Evolutionary conservation across 805 yeast genomes (phyloP), one percentile per base, ranked within the genome.

Genomic region (Candida qinlingensis): DNA sequence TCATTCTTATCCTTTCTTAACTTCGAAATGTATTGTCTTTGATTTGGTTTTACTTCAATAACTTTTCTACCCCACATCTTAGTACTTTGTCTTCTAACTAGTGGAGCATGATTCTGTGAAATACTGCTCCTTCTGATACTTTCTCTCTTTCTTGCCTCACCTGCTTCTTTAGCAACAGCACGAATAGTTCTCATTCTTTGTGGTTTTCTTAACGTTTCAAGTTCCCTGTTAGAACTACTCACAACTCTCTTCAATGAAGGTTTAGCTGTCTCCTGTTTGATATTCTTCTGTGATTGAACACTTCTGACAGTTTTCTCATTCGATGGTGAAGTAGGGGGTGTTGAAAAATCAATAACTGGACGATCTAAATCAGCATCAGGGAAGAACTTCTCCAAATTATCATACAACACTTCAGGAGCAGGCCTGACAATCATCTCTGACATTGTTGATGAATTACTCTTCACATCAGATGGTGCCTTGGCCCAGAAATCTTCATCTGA

Each of bases 51-150:
- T 31, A 91, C 91, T 67, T 94, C 99, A 33, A 90, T 84, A 12
- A 89, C 95, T 53, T 79, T 84, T 53, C 88, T 90, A 25, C 99
- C 99, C 99, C 99, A 94, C 85, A 94, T 79, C 68, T 94, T 95
- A 1, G 99, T 94, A 60, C 94, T 88, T 47, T 75, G 76, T 48
- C 98, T 73, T 54, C 89, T 74, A 35, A 92, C 64, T 7, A 83
- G 62, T 6, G 62, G 58, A 6, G 58, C 42, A 51, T 47, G 6
- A 64, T 53, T 54, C 13, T 30, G 42, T 9, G 41, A 10, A 8
- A 37, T 19, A 56, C 50, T 60, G 36, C 31, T 53, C 46, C 50
- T 41, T 29, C 33, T 50, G 36, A 37, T 53, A 50, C 66, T 55
- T 37, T 62, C 63, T 45, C 71, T 65, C 45, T 75, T 76, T 33